Evolutionary conservation across 1,139 yeast species (phyloP).

Genomic region (Groenewaldozyma auringiensis): DNA sequence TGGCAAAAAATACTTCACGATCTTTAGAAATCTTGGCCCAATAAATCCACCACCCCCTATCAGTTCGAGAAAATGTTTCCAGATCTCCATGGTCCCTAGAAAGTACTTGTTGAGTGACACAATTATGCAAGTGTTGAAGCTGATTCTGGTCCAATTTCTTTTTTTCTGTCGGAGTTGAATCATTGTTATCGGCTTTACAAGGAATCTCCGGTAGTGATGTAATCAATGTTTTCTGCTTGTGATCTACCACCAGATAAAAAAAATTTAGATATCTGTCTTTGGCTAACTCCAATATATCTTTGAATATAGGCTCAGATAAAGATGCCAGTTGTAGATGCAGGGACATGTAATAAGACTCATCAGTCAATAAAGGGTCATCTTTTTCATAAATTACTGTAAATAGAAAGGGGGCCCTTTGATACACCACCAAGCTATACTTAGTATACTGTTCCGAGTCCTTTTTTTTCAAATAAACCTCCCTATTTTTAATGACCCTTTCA

Average conservation of each 20-base stretch:
- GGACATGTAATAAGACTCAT: conserved; percentile 16
- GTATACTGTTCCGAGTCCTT: conserved; percentile 1
- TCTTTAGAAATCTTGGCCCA: conserved; percentile 23
- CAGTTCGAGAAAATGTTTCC: conserved; percentile 25
- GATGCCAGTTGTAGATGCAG: conserved; percentile 26
- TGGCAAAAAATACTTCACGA: conserved; percentile 23
- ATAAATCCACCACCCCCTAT: conserved; percentile 28
- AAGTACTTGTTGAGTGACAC: conserved; percentile 16
- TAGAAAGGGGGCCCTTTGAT: conserved; percentile 24
- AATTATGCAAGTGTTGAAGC: conserved; percentile 24
- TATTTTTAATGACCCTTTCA: conserved; percentile 5
- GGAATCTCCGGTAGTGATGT: conserved; percentile 24
- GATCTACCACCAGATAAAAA: conserved; percentile 21
- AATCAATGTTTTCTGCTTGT: conserved; percentile 14
- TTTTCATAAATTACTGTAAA: conserved; percentile 20
- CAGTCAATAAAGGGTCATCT: conserved; percentile 13
- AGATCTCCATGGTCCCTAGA: conserved; percentile 15
- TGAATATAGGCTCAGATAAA: conserved; percentile 23
- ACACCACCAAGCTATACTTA: conserved; percentile 17
- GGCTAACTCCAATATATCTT: conserved; percentile 17
- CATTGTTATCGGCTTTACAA: conserved; percentile 13
- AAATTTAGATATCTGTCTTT: conserved; percentile 16
- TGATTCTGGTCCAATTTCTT: conserved; percentile 17
- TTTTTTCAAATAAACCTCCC: conserved; percentile 8
- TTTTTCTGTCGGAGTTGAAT: conserved; percentile 13